phyloP scores from a whole-genome alignment of 1,139 yeast genomes.

The Candida neerlandica region DNA sequence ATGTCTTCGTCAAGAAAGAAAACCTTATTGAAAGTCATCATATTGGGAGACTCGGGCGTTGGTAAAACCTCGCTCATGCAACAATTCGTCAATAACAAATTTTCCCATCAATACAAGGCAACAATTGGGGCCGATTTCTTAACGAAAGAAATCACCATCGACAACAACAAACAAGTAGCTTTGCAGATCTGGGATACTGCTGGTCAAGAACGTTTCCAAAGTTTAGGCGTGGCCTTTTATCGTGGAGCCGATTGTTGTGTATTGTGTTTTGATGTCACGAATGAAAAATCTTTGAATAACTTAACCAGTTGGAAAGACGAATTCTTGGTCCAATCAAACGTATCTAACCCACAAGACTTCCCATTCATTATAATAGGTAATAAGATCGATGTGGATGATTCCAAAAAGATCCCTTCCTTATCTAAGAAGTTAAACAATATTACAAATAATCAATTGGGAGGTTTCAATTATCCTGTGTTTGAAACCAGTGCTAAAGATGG shows the following conservation, averaged over 20 bases:
- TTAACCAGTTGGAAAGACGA: constrained; percentile 94
- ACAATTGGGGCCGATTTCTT: constrained; percentile 97
- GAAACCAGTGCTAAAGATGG: constrained; percentile 95
- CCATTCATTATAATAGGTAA: constrained; percentile 95
- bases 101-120: constrained; percentile 94
- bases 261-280: constrained; percentile 90
- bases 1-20: constrained; percentile 86
- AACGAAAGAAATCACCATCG: constrained; percentile 85
- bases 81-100: constrained; percentile 93
- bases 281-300: constrained; percentile 88
- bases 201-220: constrained; percentile 96
- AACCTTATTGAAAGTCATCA: constrained; percentile 89
- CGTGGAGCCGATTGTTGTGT: constrained; percentile 99
- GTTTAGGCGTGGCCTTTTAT: constrained; percentile 95
- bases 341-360: constrained; percentile 89
- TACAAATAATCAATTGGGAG: constrained; percentile 78
- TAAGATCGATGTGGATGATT: constrained; percentile 92
- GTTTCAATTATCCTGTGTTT: constrained; percentile 79
- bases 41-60: constrained; percentile 95
- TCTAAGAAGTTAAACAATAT: constrained; percentile 84
- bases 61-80: constrained; percentile 97
- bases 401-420: constrained; percentile 75
- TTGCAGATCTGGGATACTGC: constrained; percentile 99
- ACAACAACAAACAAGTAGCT: constrained; percentile 72
- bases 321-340: constrained; percentile 89